Percentiles rank a stretch among this genome's conserved stretches.
Conservation (phyloP, 116 monocot species). For the Papilionanthe hybrid region DNA sequence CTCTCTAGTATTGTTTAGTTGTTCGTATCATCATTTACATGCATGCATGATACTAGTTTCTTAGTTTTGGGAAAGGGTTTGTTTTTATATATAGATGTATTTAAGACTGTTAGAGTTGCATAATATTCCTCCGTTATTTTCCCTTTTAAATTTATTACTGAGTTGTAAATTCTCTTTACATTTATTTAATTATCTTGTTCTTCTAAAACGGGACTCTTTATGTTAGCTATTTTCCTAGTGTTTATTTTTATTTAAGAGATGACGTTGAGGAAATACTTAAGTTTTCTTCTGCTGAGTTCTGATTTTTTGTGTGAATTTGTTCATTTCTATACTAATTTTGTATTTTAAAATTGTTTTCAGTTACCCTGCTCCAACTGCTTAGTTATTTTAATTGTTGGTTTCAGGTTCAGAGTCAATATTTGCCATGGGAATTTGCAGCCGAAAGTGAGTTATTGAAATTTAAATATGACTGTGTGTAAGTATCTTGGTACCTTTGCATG, state of each 20-base stretch:
- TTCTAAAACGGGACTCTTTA: background rate
- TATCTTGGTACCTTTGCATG: background rate
- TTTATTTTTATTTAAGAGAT: background rate
- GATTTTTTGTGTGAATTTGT: background rate
- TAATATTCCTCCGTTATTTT: background rate
- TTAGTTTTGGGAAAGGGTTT: background rate
- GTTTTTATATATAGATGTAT: too few relatives aligned
- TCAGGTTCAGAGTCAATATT: constrained; percentile 67
- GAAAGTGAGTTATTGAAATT: constrained; percentile 44
- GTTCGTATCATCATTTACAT: background rate
- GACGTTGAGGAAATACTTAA: background rate
- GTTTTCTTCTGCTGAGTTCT: background rate
- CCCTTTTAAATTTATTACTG: background rate
- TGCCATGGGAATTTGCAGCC: constrained; percentile 73
- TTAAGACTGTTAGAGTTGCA: background rate
- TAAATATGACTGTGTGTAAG: constrained; percentile 73
- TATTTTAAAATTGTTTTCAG: background rate
- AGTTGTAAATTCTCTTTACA: background rate
- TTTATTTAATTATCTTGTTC: background rate
- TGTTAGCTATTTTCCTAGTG: background rate
- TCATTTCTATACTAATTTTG: background rate
- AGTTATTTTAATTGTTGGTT: constrained; percentile 9
- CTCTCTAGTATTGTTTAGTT: background rate
- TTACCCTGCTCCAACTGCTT: background rate
- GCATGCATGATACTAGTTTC: background rate